Evolutionary conservation across 805 yeast genomes (phyloP).

Genomic region (Metschnikowia chrysomelidarum): DNA sequence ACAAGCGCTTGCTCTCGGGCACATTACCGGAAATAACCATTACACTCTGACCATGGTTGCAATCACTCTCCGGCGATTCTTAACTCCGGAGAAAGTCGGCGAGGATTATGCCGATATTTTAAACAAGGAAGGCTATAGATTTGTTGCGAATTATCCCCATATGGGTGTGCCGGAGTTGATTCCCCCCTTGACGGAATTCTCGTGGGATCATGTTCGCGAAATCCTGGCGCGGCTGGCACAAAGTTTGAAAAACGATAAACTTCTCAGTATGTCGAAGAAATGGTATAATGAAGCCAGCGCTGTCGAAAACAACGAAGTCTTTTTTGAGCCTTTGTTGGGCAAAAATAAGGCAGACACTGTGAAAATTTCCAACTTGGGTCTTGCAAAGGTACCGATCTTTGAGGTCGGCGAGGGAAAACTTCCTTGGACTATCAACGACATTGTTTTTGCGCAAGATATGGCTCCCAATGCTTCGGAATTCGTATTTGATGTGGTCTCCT

Average conservation of each 20-base stretch:
- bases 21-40: slow-evolving; percentile 25
- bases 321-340: slow-evolving; percentile 25
- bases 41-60: slow-evolving; percentile 30
- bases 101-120: slow-evolving; percentile 21
- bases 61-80: slow-evolving; percentile 32
- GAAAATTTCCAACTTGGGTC: slow-evolving; percentile 39
- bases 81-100: slow-evolving; percentile 10
- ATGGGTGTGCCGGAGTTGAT: slow-evolving; percentile 29
- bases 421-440: slow-evolving; percentile 28
- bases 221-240: slow-evolving; percentile 21
- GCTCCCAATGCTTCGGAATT: slow-evolving; percentile 36
- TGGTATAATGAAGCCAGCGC: slow-evolving; percentile 20
- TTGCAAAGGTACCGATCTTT: slow-evolving; percentile 23
- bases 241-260: slow-evolving; percentile 21
- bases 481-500: slow-evolving; percentile 30
- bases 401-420: slow-evolving; percentile 2
- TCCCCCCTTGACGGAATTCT: slow-evolving; percentile 31
- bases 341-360: slow-evolving; percentile 29
- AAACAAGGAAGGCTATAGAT: slow-evolving; percentile 20
- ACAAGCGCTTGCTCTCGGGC: slow-evolving; percentile 27
- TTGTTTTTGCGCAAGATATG: slow-evolving; percentile 37
- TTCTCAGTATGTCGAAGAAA: slow-evolving; percentile 23
- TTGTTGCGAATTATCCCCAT: slow-evolving; percentile 35
- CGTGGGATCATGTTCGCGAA: slow-evolving; percentile 31
- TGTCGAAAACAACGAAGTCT: slow-evolving; percentile 18